These are phyloP conservation scores for Camelina laxa DNA, from an alignment of 345 rosid species.

Conservation along the genomic window DNA sequence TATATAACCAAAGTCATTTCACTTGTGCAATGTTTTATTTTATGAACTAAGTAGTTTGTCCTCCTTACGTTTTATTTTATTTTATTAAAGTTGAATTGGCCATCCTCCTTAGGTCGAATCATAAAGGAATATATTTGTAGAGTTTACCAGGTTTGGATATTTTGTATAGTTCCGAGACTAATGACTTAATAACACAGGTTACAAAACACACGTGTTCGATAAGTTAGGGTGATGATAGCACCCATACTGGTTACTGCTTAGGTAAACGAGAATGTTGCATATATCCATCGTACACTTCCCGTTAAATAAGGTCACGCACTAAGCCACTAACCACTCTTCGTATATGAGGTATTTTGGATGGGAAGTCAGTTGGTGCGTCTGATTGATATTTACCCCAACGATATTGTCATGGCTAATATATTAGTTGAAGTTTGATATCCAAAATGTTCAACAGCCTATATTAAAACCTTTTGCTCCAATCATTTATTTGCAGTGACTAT, in stretches of 20 bases:
- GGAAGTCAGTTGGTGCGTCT: not conserved
- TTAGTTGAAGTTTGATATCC: not conserved
- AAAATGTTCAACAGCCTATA: not conserved
- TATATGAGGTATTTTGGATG: not conserved
- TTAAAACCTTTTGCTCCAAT: not conserved
- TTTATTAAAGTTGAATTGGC: too few species aligned
- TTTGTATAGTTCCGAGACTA: not conserved
- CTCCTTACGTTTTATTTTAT: too few species aligned
- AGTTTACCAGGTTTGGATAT: not conserved
- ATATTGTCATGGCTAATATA: not conserved
- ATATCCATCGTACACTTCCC: not conserved
- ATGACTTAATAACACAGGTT: not conserved
- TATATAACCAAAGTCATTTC: not conserved
- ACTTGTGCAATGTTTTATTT: not conserved
- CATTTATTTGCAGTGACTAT: slow-evolving; percentile 4
- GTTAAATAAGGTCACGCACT: not conserved
- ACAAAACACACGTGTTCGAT: not conserved
- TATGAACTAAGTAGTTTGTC: not conserved
- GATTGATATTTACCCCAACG: not conserved
- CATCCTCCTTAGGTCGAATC: not conserved
- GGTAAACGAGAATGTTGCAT: not conserved
- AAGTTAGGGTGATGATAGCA: not conserved
- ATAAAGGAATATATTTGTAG: too few species aligned
- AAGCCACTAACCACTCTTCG: not conserved
- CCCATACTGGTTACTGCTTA: not conserved